phyloP scores from a whole-genome alignment of 768 basidiomycete genomes.

The Lactarius quietus region DNA sequence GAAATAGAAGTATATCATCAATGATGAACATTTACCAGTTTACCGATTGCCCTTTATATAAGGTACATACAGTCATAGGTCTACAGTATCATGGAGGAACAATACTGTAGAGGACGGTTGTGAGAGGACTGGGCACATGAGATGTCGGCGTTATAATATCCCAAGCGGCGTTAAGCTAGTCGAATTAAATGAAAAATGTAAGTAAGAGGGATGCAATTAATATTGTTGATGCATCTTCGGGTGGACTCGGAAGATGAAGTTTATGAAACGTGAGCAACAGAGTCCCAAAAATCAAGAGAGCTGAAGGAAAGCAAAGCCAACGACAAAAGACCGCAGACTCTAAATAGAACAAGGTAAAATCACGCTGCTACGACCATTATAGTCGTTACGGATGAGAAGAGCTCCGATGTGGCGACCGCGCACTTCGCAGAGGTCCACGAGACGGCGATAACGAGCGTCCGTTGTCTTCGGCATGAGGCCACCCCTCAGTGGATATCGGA shows the following conservation, averaged over 20 bases:
- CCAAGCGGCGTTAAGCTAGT: neutral
- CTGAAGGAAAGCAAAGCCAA: neutral
- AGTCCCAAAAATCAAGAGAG: neutral
- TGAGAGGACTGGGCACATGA: neutral
- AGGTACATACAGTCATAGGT: neutral
- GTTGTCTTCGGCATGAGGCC: neutral
- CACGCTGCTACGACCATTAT: no score
- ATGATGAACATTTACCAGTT: no score
- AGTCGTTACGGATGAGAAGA: neutral
- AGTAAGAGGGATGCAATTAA: neutral
- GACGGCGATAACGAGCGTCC: neutral
- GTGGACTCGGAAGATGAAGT: neutral
- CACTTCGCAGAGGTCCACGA: neutral
- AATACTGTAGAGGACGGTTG: neutral
- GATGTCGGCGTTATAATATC: neutral
- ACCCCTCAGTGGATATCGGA: neutral
- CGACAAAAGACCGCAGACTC: neutral
- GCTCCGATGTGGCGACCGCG: conserved; percentile 1
- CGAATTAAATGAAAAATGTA: neutral
- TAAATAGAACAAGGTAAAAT: neutral
- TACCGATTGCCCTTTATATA: no score
- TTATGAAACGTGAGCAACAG: neutral
- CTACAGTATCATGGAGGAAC: neutral
- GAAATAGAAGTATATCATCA: neutral
- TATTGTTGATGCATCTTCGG: neutral